These are phyloP conservation scores for Aquilaria sinensis DNA, from an alignment of 345 rosid species.

Conservation along the genomic window DNA sequence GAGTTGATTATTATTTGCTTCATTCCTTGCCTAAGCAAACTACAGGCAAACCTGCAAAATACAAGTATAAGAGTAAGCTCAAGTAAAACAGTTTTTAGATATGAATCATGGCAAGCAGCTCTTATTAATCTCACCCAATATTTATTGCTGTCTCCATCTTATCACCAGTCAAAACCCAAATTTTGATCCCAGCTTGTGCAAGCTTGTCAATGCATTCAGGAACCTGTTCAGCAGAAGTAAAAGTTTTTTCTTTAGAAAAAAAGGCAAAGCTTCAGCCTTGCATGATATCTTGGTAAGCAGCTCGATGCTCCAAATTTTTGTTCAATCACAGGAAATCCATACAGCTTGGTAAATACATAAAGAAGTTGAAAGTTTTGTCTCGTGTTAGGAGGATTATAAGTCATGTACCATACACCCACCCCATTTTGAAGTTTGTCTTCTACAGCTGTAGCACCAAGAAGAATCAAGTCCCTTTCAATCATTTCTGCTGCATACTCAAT, in stretches of 20 bases:
- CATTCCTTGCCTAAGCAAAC: constrained; percentile 96
- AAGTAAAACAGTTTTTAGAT: background rate
- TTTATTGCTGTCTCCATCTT: constrained; percentile 98
- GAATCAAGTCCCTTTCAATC: constrained; percentile 70
- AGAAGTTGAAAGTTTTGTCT: background rate
- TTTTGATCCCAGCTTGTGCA: constrained; percentile 92
- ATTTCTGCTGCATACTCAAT: constrained; percentile 61
- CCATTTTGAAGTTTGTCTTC: constrained; percentile 98
- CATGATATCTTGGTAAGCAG: constrained; percentile 1
- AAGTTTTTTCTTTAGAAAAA: too few relatives aligned
- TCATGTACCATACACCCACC: constrained; percentile 34
- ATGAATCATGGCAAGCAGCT: background rate
- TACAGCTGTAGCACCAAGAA: constrained; percentile 94
- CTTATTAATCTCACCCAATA: constrained; percentile 52
- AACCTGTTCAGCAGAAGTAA: constrained; percentile 43
- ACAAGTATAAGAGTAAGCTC: constrained; percentile 9
- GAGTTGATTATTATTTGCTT: constrained; percentile 76
- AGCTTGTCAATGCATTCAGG: constrained; percentile 97
- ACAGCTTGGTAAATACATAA: background rate
- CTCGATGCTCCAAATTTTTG: background rate
- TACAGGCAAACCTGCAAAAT: constrained; percentile 79
- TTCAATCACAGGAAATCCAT: background rate
- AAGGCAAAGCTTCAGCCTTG: constrained; percentile 1
- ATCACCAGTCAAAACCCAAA: constrained; percentile 98
- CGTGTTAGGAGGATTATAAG: background rate